Base-by-base conservation (phyloP, 495 filamentous ascomycete genomes). In the Hyaloscypha variabilis region DNA sequence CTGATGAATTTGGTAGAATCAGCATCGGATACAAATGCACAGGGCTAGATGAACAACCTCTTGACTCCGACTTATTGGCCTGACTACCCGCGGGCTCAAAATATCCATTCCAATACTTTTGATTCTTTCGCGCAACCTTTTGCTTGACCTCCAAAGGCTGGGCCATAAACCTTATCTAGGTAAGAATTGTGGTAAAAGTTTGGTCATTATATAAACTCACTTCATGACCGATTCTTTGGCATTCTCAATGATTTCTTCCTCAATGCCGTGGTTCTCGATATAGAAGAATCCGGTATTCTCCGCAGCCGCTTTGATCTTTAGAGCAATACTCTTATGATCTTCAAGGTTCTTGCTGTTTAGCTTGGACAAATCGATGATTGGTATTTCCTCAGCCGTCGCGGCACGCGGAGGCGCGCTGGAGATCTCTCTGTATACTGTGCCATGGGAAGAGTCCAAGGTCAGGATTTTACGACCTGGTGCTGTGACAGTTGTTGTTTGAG, bases 251-350 rank as follows among this genome's bases (percentile, higher is more conserved):
- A 78, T 67, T 0, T 75, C 72, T n/a, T 76, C 72, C 0, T 76
- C 55, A 28, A 85, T 79, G 0, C 81, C 81, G 65, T 85, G 81
- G 39, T 83, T 83, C 64, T 76, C 76, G 63, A 83, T 70, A 59
- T 85, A 83, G 68, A 85, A 83, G 69, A 85, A 85, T 0, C 81
- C 82, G 0, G 70, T 81, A 39, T 75, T 79, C 21, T 77, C 72
- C 17, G 79, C 77, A 5, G 80, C 81, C 2, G 62, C 61, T 53
- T 69, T 74, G 28, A 83, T 72, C 24, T 69, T 21, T 5, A 36
- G 19, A 8, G 57, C 55, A 24, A 65, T 26, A 1, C 26, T 19
- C 29, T 65, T 34, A 28, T 55, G 23, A 19, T 53, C 21, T 42
- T 24, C 26, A 10, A 64, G n/a, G 2, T 34, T 34, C 1, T 34